These are phyloP conservation scores for Antitrichia curtipendula DNA, from an alignment of 225 moss, liverwort and hornwort species.

Conservation along the genomic window DNA sequence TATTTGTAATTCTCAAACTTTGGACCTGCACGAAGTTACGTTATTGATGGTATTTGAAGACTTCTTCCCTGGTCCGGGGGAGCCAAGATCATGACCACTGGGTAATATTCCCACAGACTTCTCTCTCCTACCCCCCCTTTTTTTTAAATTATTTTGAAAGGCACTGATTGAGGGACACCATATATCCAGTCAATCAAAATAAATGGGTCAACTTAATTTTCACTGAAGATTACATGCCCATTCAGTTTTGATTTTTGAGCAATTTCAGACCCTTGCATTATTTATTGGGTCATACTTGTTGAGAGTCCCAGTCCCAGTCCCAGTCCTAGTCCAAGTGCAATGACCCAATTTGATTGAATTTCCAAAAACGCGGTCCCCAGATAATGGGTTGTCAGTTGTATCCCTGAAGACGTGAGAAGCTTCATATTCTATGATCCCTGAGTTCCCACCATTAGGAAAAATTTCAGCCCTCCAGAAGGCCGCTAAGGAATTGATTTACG, in stretches of 20 bases:
- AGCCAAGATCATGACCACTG: background rate
- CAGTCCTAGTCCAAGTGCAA: too few relatives aligned
- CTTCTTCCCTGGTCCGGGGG: background rate
- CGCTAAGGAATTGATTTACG: too few relatives aligned
- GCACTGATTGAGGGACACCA: background rate
- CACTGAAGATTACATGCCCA: background rate
- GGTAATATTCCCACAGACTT: background rate
- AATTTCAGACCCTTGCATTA: background rate
- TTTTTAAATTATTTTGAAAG: background rate
- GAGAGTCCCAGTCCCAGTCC: background rate
- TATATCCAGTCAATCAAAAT: background rate
- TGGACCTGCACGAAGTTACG: too few relatives aligned
- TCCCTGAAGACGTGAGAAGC: too few relatives aligned
- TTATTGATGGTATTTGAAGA: background rate
- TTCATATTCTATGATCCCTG: too few relatives aligned
- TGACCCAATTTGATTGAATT: background rate
- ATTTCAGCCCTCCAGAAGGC: too few relatives aligned
- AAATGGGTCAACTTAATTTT: background rate
- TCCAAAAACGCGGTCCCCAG: background rate
- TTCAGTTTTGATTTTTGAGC: background rate
- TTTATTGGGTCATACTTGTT: background rate
- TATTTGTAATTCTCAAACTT: too few relatives aligned
- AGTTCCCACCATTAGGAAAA: too few relatives aligned
- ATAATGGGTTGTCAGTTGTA: too few relatives aligned
- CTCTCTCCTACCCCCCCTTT: background rate